Evolutionary conservation across 352 stramenopile genomes (phyloP).

Genomic region (Elongisporangium senticosum): DNA sequence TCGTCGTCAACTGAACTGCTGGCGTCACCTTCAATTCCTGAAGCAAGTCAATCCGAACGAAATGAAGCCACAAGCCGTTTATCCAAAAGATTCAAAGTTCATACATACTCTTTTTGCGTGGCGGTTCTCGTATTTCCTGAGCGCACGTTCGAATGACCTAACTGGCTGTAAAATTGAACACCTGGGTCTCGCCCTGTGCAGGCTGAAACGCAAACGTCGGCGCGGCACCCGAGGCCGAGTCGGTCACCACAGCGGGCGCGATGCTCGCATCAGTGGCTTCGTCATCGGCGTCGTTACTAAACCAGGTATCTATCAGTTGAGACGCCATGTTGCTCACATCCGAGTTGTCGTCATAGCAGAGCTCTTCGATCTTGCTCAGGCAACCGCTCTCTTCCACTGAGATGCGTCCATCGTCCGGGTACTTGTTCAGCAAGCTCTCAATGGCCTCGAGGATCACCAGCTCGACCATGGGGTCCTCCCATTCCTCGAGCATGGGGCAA

Average conservation of each 20-base stretch:
- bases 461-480: constrained; percentile 82
- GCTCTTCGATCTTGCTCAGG: constrained; percentile 70
- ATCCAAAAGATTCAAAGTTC: not conserved
- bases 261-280: constrained; percentile 35
- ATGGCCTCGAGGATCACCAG: constrained; percentile 81
- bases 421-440: constrained; percentile 66
- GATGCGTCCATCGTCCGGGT: constrained; percentile 47
- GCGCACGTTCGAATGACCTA: constrained; percentile 6
- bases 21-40: not conserved
- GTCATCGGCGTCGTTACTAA: constrained; percentile 40
- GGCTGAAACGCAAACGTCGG: constrained; percentile 67
- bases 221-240: constrained; percentile 15
- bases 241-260: constrained; percentile 41
- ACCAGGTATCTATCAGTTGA: constrained; percentile 83
- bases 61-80: not conserved
- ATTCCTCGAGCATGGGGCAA: constrained; percentile 70
- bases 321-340: constrained; percentile 68
- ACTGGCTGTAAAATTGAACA: constrained; percentile 63
- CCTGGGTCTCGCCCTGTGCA: constrained; percentile 45
- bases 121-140: not conserved
- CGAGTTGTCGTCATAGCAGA: constrained; percentile 79
- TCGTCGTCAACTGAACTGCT: too few species aligned
- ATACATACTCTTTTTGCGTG: not conserved
- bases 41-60: not conserved
- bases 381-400: constrained; percentile 78